phyloP scores from a whole-genome alignment of 306 rosid genomes.

The Cajanus cajan region DNA sequence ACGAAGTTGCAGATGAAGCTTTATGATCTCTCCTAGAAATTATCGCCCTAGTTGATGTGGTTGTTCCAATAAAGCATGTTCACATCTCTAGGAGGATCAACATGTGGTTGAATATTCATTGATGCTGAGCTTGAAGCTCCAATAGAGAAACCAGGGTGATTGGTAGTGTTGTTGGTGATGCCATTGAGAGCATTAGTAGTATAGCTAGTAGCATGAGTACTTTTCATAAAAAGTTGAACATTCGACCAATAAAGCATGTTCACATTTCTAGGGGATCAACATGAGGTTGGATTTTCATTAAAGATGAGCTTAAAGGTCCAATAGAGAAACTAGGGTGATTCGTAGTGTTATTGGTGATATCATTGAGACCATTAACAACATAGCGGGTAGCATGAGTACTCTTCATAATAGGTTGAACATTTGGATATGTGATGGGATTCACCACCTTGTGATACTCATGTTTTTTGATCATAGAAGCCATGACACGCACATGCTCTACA shows the following conservation, averaged over 20 bases:
- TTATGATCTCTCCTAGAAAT: neutral
- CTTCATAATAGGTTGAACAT: neutral
- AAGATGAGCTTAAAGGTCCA: too few species aligned
- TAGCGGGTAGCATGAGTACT: too few species aligned
- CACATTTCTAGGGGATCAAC: too few species aligned
- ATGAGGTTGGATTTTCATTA: too few species aligned
- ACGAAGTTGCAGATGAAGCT: neutral
- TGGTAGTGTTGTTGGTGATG: neutral
- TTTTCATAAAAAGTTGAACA: too few species aligned
- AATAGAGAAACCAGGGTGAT: neutral
- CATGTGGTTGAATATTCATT: neutral
- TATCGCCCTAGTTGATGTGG: neutral
- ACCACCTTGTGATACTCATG: neutral
- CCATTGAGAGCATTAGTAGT: too few species aligned
- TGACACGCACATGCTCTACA: neutral
- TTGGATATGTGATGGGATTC: neutral
- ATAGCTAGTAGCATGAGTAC: too few species aligned
- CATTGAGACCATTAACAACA: too few species aligned
- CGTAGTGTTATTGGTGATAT: too few species aligned
- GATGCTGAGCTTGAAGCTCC: neutral
- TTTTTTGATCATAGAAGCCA: neutral
- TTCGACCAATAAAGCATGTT: too few species aligned
- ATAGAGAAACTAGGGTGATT: too few species aligned
- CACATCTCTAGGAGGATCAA: neutral
- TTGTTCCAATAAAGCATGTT: neutral